Evolutionary conservation across 2,329 filamentous ascomycete species (phyloP).

Genomic region (Byssoonygena ceratinophila): DNA sequence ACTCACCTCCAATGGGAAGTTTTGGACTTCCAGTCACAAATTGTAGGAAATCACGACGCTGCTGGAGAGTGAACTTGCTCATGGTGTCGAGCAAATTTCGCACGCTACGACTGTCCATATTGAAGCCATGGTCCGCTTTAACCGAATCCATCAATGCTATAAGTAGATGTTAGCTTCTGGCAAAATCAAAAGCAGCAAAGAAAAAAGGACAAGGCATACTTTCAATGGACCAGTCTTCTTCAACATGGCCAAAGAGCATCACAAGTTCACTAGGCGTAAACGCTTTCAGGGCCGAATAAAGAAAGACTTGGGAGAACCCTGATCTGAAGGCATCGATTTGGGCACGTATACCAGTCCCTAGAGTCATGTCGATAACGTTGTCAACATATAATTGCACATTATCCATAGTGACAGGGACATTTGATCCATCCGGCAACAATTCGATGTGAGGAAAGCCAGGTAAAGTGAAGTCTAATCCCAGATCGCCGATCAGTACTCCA

Average conservation of each 20-base stretch:
- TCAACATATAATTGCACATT: conserved; percentile 88
- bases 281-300: conserved; percentile 79
- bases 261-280: conserved; percentile 95
- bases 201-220: conserved; percentile 51
- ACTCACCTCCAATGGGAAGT: conserved; percentile 87
- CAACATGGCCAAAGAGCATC: conserved; percentile 80
- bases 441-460: conserved; percentile 85
- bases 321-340: conserved; percentile 85
- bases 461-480: conserved; percentile 87
- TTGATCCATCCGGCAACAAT: conserved; percentile 61
- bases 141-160: conserved; percentile 91
- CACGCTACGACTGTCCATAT: conserved; percentile 94
- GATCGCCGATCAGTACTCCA: conserved; percentile 68
- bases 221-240: conserved; percentile 96
- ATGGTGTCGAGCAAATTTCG: conserved; percentile 87
- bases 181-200: conserved; percentile 2
- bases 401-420: conserved; percentile 69
- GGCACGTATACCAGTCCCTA: conserved; percentile 74
- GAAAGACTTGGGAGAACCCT: conserved; percentile 93
- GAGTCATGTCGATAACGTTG: conserved; percentile 78
- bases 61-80: conserved; percentile 65
- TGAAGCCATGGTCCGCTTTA: conserved; percentile 96
- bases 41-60: conserved; percentile 88
- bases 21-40: conserved; percentile 98
- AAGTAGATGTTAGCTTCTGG: conserved; percentile 12